These are phyloP conservation scores for Cephalotrichum gorgonifer DNA, from an alignment of 2,329 filamentous ascomycete species.

Conservation along the genomic window DNA sequence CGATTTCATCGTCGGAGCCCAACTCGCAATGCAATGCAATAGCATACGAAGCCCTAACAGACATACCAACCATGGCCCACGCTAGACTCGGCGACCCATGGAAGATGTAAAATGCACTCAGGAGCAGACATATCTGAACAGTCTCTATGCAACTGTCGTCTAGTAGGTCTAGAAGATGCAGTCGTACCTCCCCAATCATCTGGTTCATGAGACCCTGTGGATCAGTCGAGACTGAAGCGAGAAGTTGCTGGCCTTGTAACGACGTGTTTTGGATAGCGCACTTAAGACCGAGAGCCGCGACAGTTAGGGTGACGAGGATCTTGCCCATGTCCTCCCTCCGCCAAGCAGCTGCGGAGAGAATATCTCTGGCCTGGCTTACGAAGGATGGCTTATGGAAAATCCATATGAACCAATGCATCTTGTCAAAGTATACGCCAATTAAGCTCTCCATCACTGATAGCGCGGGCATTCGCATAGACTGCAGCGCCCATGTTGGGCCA, in stretches of 20 bases:
- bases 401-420: conserved; percentile 12
- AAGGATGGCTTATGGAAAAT: conserved; percentile 12
- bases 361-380: conserved; percentile 6
- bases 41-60: conserved; percentile 10
- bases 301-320: conserved; percentile 8
- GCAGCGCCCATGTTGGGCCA: conserved; percentile 4
- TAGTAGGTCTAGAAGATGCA: conserved; percentile 9
- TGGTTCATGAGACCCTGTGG: conserved; percentile 6
- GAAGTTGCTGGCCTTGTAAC: conserved; percentile 1
- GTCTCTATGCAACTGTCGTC: conserved; percentile 9
- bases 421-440: conserved; percentile 11
- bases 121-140: conserved; percentile 8
- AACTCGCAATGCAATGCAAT: conserved; percentile 10
- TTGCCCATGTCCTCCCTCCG: conserved; percentile 7
- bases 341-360: conserved; percentile 6
- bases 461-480: conserved; percentile 4
- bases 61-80: conserved; percentile 10
- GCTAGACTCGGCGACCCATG: conserved; percentile 9
- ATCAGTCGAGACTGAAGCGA: conserved; percentile 4
- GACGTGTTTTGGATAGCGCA: conserved; percentile 9
- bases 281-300: conserved; percentile 9
- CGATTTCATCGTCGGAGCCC: conserved; percentile 4
- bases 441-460: conserved; percentile 6
- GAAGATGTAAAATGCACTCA: conserved; percentile 9
- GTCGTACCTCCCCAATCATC: conserved; percentile 7